A percentile compares a stretch with the other conserved stretches of the same genome.
phyloP scores from a whole-genome alignment of 1,139 yeast species.

The Candida anutae region DNA sequence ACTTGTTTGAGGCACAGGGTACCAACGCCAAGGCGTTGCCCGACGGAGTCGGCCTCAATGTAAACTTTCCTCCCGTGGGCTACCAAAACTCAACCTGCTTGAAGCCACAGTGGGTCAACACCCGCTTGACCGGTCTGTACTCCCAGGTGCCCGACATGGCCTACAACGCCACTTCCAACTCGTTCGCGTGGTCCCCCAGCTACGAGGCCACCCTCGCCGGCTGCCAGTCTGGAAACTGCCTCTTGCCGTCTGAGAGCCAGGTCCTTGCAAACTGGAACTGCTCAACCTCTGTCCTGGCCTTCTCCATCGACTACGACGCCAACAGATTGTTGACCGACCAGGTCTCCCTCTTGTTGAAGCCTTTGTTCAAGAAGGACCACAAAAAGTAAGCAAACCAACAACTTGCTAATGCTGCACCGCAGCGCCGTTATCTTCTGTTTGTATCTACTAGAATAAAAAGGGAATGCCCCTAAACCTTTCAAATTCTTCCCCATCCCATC shows the following conservation, averaged over 20 bases:
- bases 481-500: too few species aligned
- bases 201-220: conserved; percentile 11
- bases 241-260: conserved; percentile 28
- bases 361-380: not conserved
- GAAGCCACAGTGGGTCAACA: conserved; percentile 28
- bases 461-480: too few species aligned
- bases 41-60: conserved; percentile 37
- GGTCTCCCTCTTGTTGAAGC: conserved; percentile 5
- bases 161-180: conserved; percentile 25
- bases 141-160: conserved; percentile 20
- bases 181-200: conserved; percentile 12
- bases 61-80: conserved; percentile 41
- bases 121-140: conserved; percentile 33
- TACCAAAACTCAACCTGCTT: conserved; percentile 24
- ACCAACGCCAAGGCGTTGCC: conserved; percentile 29
- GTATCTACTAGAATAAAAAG: too few species aligned
- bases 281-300: conserved; percentile 28
- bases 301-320: conserved; percentile 38
- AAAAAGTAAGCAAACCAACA: too few species aligned
- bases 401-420: too few species aligned
- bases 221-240: conserved; percentile 29
- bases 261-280: conserved; percentile 18
- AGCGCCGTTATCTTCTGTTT: too few species aligned
- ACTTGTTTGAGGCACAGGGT: conserved; percentile 26
- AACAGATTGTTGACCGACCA: conserved; percentile 19